A percentile compares a stretch with the other conserved stretches of the same genome.
phyloP scores from a whole-genome alignment of 2,329 filamentous ascomycete species.

The Apiospora phragmitis region DNA sequence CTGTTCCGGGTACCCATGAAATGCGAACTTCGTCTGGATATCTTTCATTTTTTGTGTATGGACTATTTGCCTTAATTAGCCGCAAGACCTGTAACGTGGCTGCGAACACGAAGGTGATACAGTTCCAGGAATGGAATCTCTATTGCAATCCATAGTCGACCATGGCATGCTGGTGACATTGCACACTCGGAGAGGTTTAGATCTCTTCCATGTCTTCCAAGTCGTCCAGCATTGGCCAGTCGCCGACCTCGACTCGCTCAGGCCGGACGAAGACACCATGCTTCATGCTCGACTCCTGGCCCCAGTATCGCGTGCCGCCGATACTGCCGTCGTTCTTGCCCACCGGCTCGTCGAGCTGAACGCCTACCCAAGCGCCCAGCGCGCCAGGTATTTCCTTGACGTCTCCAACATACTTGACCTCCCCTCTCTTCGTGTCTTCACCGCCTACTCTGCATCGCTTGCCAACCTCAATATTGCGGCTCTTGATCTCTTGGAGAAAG shows the following conservation, averaged over 20 bases:
- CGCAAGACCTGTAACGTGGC: not conserved
- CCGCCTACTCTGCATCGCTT: conserved; percentile 65
- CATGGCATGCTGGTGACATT: not conserved
- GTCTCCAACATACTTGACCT: conserved; percentile 70
- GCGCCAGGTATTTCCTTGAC: conserved; percentile 72
- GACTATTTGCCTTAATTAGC: not conserved
- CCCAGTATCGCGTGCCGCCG: conserved; percentile 69
- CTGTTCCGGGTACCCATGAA: too few species aligned
- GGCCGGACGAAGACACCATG: conserved; percentile 78
- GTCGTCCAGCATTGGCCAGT: conserved; percentile 70
- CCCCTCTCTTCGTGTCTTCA: conserved; percentile 69
- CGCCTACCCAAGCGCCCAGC: conserved; percentile 68
- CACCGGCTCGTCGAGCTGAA: conserved; percentile 76
- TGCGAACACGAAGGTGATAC: not conserved
- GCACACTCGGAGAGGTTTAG: conserved; percentile 31
- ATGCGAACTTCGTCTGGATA: not conserved
- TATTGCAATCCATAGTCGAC: not conserved
- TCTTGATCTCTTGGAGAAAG: conserved; percentile 67
- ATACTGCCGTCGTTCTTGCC: conserved; percentile 83
- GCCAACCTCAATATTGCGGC: conserved; percentile 65
- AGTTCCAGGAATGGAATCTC: not conserved
- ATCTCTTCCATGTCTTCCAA: conserved; percentile 79
- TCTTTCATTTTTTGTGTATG: too few species aligned
- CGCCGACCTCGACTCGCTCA: conserved; percentile 74
- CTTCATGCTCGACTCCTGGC: conserved; percentile 61